Percentiles rank a stretch among this genome's conserved stretches.
These are phyloP conservation scores for Plasmodium gaboni DNA, from an alignment of 169 alveolate genomes.

Conservation along the genomic window DNA sequence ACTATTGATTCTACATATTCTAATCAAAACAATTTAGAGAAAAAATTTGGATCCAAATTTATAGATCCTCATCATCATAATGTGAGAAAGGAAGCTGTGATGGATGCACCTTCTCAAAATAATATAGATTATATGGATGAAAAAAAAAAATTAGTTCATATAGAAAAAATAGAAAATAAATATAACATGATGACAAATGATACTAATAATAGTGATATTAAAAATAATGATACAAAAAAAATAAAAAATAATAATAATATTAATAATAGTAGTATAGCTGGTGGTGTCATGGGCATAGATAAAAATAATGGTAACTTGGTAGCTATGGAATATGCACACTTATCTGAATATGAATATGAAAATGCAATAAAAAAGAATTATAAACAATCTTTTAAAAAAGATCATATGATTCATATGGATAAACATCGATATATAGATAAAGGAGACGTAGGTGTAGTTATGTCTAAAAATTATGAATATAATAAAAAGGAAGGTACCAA, in stretches of 20 bases:
- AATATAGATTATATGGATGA: constrained; percentile 22
- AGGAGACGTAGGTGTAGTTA: constrained; percentile 2
- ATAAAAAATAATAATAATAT: background rate
- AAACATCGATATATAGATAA: constrained; percentile 24
- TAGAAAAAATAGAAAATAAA: constrained; percentile 4
- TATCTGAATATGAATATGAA: constrained; percentile 16
- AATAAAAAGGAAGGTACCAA: constrained; percentile 12
- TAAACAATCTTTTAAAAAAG: background rate
- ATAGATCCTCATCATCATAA: constrained; percentile 14
- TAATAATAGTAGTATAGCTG: background rate
- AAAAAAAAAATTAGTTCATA: constrained; percentile 1
- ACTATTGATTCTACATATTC: constrained; percentile 47
- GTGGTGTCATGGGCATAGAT: background rate
- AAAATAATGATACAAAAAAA: background rate
- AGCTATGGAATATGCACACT: background rate
- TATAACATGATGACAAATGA: background rate
- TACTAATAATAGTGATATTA: background rate
- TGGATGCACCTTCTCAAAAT: background rate
- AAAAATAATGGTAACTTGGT: background rate
- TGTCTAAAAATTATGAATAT: constrained; percentile 24
- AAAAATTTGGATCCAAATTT: constrained; percentile 15
- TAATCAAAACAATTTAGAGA: constrained; percentile 45
- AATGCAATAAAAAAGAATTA: constrained; percentile 7
- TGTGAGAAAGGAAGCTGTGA: constrained; percentile 1
- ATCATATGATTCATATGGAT: constrained; percentile 8